Evolutionary conservation across 441 rosid genomes (phyloP).

Genomic region (Dalechampia spathulata): DNA sequence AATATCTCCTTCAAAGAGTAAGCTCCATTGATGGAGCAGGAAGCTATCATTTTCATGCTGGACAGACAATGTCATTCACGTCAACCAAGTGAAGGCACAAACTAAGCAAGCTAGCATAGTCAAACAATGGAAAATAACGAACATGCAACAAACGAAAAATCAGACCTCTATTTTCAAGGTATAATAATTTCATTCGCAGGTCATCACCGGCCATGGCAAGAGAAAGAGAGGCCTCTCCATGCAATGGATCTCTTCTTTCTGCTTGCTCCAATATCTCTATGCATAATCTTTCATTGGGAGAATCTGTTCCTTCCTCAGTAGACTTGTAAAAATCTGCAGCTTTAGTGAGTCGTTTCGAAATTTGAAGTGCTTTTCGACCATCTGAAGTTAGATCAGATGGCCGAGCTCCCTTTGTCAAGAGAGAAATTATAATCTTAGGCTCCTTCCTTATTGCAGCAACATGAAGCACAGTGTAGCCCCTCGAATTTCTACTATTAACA

Average conservation of each 20-base stretch:
- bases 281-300: slow-evolving; percentile 58
- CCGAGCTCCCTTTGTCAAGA: slow-evolving; percentile 71
- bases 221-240: slow-evolving; percentile 56
- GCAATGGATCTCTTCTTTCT: slow-evolving; percentile 42
- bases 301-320: slow-evolving; percentile 52
- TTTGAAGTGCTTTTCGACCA: slow-evolving; percentile 68
- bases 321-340: slow-evolving; percentile 42
- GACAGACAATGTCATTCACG: not conserved
- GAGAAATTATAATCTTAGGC: slow-evolving; percentile 65
- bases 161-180: slow-evolving; percentile 89
- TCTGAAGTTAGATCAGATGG: slow-evolving; percentile 56
- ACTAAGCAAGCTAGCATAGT: no score
- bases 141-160: slow-evolving; percentile 1
- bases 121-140: not conserved
- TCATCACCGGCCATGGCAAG: slow-evolving; percentile 68
- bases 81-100: no score
- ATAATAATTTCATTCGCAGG: slow-evolving; percentile 55
- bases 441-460: slow-evolving; percentile 79
- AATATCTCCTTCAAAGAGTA: no score
- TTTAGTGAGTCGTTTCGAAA: slow-evolving; percentile 58
- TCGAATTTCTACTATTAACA: slow-evolving; percentile 45
- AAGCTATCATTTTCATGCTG: not conserved
- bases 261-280: slow-evolving; percentile 79
- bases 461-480: slow-evolving; percentile 78
- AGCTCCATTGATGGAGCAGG: not conserved